A percentile compares a stretch with the other conserved stretches of the same genome.
Conservation (phyloP, 1,284 basidiomycete species). For the Cutaneotrichosporon spelunceum region DNA sequence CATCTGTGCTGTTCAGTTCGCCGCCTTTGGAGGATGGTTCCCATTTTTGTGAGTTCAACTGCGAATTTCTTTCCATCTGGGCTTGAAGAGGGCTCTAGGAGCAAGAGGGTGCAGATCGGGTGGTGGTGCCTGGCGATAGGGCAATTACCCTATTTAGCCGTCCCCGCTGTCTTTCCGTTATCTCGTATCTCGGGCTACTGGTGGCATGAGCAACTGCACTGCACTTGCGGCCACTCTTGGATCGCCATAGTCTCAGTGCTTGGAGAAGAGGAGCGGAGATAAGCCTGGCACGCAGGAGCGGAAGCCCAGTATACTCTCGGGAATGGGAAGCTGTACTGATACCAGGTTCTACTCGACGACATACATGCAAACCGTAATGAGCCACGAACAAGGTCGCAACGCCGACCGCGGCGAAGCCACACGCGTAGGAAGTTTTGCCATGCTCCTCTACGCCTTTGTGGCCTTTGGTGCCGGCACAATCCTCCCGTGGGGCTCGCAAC, state of each 20-base stretch:
- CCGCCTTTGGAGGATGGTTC: slow-evolving; percentile 65
- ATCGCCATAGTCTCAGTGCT: too few relatives aligned
- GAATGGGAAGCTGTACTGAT: not conserved
- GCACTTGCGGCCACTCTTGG: too few relatives aligned
- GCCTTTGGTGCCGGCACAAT: slow-evolving; percentile 77
- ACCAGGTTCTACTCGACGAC: slow-evolving; percentile 80
- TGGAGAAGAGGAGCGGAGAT: not conserved
- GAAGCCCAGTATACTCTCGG: not conserved
- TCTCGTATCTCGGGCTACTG: too few relatives aligned
- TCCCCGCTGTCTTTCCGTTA: too few relatives aligned
- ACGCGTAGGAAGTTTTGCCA: slow-evolving; percentile 78
- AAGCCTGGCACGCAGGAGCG: not conserved
- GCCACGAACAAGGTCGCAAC: slow-evolving; percentile 65
- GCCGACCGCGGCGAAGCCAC: slow-evolving; percentile 78
- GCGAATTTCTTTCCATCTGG: not conserved
- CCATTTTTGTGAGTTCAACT: slow-evolving; percentile 62
- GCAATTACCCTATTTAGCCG: not conserved
- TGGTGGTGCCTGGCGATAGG: not conserved
- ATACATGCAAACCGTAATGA: slow-evolving; percentile 88
- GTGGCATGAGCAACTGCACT: too few relatives aligned
- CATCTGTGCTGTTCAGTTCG: slow-evolving; percentile 70
- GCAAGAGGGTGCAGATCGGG: not conserved
- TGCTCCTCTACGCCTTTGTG: slow-evolving; percentile 78
- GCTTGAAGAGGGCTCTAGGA: not conserved
- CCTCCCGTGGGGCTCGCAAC: slow-evolving; percentile 74